phyloP scores from a whole-genome alignment of 2,329 filamentous ascomycete genomes.

The Scytalidium lignicola region DNA sequence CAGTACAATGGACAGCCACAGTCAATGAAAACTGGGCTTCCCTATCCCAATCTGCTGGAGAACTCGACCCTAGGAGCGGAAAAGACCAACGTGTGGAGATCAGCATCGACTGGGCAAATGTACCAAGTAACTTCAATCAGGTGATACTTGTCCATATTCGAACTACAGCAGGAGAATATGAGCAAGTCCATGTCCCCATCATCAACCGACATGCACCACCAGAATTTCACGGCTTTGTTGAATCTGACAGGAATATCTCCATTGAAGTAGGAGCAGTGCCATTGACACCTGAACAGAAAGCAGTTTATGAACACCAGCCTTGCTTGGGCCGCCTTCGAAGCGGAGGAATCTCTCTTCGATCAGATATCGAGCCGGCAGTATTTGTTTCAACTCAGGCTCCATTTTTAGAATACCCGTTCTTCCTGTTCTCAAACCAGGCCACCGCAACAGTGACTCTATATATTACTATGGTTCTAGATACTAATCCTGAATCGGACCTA shows the following conservation, averaged over 20 bases:
- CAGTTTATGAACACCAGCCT: background rate
- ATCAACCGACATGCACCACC: conserved; percentile 41
- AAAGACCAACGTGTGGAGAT: conserved; percentile 47
- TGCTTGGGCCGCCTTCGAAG: conserved; percentile 43
- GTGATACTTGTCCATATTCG: conserved; percentile 26
- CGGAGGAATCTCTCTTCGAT: conserved; percentile 50
- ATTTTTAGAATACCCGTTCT: background rate
- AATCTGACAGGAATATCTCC: conserved; percentile 49
- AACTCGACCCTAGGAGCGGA: conserved; percentile 36
- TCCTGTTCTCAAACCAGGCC: background rate
- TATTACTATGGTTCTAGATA: background rate
- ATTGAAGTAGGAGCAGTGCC: conserved; percentile 44
- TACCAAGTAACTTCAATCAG: conserved; percentile 27
- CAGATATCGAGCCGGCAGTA: conserved; percentile 41
- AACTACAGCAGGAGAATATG: conserved; percentile 35
- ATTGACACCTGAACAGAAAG: background rate
- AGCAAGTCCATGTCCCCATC: conserved; percentile 48
- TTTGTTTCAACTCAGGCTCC: conserved; percentile 31
- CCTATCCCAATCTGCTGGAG: conserved; percentile 39
- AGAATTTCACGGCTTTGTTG: conserved; percentile 54
- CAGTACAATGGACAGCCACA: conserved; percentile 44
- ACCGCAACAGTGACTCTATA: background rate
- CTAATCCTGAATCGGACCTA: conserved; percentile 24
- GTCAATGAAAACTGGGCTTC: conserved; percentile 32
- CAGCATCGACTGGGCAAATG: conserved; percentile 36